Evolutionary conservation across 805 yeast species (phyloP).

Genomic region (Starmerella apis): DNA sequence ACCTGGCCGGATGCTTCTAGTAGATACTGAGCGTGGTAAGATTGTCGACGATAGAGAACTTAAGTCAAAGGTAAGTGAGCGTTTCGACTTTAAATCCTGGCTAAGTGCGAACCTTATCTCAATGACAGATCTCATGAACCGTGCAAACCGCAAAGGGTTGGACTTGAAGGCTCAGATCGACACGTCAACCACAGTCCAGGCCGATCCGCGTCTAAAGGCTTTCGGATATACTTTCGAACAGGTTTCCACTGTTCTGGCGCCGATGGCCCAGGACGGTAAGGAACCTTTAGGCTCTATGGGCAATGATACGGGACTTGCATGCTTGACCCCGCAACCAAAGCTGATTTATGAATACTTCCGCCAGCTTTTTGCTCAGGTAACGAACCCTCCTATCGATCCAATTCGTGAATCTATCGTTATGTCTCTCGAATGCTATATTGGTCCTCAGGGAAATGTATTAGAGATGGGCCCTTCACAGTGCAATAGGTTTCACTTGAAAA

Average conservation of each 20-base stretch:
- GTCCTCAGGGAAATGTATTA: slow-evolving; percentile 94
- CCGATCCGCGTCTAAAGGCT: slow-evolving; percentile 74
- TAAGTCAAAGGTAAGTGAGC: slow-evolving; percentile 64
- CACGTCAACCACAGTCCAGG: slow-evolving; percentile 42
- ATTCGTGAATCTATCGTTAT: slow-evolving; percentile 92
- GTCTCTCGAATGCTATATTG: slow-evolving; percentile 94
- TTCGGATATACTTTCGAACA: slow-evolving; percentile 95
- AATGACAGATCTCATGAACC: slow-evolving; percentile 60
- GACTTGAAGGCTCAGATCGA: slow-evolving; percentile 24
- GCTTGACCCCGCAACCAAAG: slow-evolving; percentile 86
- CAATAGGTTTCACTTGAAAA: slow-evolving; percentile 68
- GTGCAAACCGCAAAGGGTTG: slow-evolving; percentile 40
- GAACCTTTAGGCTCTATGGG: slow-evolving; percentile 99
- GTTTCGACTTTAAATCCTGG: slow-evolving; percentile 92
- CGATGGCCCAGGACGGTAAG: slow-evolving; percentile 87
- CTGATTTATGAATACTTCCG: slow-evolving; percentile 87
- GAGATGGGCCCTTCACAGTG: slow-evolving; percentile 91
- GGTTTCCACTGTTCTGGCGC: slow-evolving; percentile 67
- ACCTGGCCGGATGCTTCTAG: slow-evolving; percentile 93
- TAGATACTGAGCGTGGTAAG: slow-evolving; percentile 85
- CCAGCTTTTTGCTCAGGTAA: slow-evolving; percentile 94
- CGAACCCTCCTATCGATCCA: slow-evolving; percentile 98
- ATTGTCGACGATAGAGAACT: slow-evolving; percentile 89
- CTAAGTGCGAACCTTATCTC: slow-evolving; percentile 74
- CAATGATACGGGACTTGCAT: slow-evolving; percentile 90